Evolutionary conservation across 2,329 filamentous ascomycete genomes (phyloP), one percentile per base, ranked within the genome.

Genomic region (Fusarium annulatum): DNA sequence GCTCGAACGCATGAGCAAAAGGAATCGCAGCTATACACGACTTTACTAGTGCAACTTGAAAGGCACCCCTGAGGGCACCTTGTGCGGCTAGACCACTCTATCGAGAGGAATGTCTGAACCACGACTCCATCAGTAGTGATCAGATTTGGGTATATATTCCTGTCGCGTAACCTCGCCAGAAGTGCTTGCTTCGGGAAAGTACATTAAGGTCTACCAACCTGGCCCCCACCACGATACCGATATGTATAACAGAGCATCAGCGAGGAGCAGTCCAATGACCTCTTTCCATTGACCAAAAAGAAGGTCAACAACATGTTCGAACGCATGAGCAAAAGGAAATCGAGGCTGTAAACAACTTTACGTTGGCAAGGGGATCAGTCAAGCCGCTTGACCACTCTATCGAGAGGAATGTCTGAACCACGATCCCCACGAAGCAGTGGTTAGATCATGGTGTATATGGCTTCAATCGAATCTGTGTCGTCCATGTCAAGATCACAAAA

Each of bases 291-390:
- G 1, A 19, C n/a, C 28, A 30, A 30, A 30, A 30, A 30, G 28
- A 30, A 30, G 23, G 23, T 26, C 23, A 26, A 26, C 28, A 30
- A 30, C 28, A 30, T 30, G 28, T 30, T 30, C 30, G 33, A 53
- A 38, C 51, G 7, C 28, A 49, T 33, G 10, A 33, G 28, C 9
- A 33, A 49, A 33, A 23, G 28, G 14, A 23, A n/a, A 49, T 18
- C 28, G 28, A 49, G 46, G 21, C 28, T 49, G 21, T 33, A 23
- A 23, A 33, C 15, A 16, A 49, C 46, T 49, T 49, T 49, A 18
- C 7, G 15, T 10, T 36, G 30, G 30, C 16, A 36, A 36, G 18
- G 30, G 3, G 0, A 0, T 34, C 14, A 30, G 2, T 48, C 45
- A 8, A 11, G 10, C 30, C 15, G 11, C 48, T 34, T 9, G 16